Evolutionary conservation across 257 asterid genomes (phyloP), one percentile per base, ranked within the genome.

Genomic region (Plantago elongata): DNA sequence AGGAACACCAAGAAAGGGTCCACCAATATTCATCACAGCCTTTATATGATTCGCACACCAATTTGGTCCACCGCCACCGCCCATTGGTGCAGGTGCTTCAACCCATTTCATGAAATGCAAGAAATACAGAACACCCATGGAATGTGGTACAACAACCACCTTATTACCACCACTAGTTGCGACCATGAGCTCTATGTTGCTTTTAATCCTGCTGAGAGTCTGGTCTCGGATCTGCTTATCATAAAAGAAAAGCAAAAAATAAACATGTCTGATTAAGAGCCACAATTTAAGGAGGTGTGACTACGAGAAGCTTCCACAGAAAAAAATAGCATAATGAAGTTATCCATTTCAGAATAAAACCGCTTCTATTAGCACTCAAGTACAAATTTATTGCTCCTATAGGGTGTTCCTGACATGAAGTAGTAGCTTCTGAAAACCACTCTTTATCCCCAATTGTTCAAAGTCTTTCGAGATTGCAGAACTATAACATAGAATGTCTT

Each of bases 71-170:
- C 96, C 94, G n/a, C 85, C 96, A 63, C 96, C 96, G 11, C 96
- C 96, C 85, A 83, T 54, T 17, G 94, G 94, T 44, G 76, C 76
- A 5, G 94, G 85, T 51, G 89, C 87, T 69, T 87, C 96, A 51
- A 87, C 96, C 94, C 96, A 87, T 71, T 87, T 87, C 96, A 87
- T 87, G 76, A 87, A 87, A 76, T 88, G 94, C 79, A 88, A 70
- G 84, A 88, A 84, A 74, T 84, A 88, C 59, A 84, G 71, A 73
- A 65, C 89, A 61, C 96, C 94, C 96, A 88, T 88, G 15, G 96
- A 88, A 71, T 88, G 96, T 27, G 96, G 91, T 60, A 87, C 82
- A 58, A 84, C 82, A 57, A 84, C 96, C 61, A 75, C 96, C 74
- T 84, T 88, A 64, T 81, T 81, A 22, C 90, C 95, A 46, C 80